Evolutionary conservation across 768 basidiomycete species (phyloP).

Genomic region (Boletus sp.): DNA sequence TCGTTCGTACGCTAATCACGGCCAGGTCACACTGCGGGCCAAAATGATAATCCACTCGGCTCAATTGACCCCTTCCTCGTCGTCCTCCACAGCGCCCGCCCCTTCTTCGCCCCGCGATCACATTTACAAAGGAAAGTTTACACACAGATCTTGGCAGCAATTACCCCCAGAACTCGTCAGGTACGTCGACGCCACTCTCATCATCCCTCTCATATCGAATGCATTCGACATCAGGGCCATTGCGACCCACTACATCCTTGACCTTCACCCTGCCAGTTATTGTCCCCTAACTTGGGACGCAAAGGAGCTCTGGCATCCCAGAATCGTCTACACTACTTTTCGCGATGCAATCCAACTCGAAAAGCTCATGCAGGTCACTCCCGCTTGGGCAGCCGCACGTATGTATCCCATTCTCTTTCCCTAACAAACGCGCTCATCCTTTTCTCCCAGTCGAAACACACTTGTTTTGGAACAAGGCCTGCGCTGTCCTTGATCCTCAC

Average conservation of each 20-base stretch:
- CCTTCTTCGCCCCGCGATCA: slow-evolving; percentile 22
- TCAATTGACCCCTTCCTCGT: slow-evolving; percentile 11
- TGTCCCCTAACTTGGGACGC: slow-evolving; percentile 48
- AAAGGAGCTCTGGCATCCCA: slow-evolving; percentile 56
- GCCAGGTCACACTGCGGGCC: slow-evolving; percentile 37
- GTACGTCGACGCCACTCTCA: slow-evolving; percentile 40
- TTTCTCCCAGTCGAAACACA: slow-evolving; percentile 59
- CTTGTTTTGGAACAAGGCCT: slow-evolving; percentile 68
- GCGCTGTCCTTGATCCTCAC: slow-evolving; percentile 58
- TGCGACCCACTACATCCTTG: slow-evolving; percentile 53
- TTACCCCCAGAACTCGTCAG: slow-evolving; percentile 60
- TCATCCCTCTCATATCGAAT: slow-evolving; percentile 10
- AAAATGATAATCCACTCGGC: slow-evolving; percentile 31
- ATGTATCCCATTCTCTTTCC: slow-evolving; percentile 30
- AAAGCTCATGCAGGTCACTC: slow-evolving; percentile 60
- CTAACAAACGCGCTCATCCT: slow-evolving; percentile 10
- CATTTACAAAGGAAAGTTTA: slow-evolving; percentile 57
- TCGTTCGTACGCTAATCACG: slow-evolving; percentile 38
- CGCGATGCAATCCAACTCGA: slow-evolving; percentile 64
- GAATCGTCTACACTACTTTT: slow-evolving; percentile 60
- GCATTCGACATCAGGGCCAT: slow-evolving; percentile 19
- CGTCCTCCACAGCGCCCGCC: slow-evolving; percentile 5
- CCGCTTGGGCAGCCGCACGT: slow-evolving; percentile 61
- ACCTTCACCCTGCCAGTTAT: slow-evolving; percentile 42
- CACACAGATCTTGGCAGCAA: slow-evolving; percentile 59